Evolutionary conservation across 2,329 filamentous ascomycete species (phyloP).

Genomic region (Fusarium lateritium): DNA sequence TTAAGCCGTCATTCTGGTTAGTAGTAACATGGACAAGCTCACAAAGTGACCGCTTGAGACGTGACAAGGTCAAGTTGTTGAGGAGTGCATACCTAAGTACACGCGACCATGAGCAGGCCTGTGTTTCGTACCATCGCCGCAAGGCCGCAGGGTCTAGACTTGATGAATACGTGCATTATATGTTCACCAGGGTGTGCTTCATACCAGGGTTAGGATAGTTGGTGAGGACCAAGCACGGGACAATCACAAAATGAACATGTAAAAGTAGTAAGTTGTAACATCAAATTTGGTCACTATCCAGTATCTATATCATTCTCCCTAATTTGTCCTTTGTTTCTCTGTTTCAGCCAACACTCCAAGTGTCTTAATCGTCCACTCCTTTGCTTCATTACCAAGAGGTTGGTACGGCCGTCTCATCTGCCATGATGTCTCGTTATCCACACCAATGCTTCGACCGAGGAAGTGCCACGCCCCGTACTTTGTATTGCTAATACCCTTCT

Average conservation of each 20-base stretch:
- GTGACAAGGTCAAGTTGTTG: no score
- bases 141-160: no score
- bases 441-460: constrained; percentile 56
- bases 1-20: no score
- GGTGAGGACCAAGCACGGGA: no score
- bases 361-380: constrained; percentile 60
- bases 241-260: background rate
- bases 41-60: background rate
- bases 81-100: no score
- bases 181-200: no score
- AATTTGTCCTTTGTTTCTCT: constrained; percentile 45
- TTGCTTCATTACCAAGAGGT: constrained; percentile 54
- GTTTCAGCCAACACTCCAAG: constrained; percentile 55
- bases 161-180: no score
- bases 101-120: no score
- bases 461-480: constrained; percentile 63
- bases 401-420: constrained; percentile 61
- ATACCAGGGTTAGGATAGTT: no score
- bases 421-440: constrained; percentile 55
- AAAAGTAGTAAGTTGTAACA: no score
- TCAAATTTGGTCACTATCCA: no score
- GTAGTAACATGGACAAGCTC: no score
- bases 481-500: constrained; percentile 62
- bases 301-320: rapidly evolving
- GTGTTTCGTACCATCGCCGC: background rate